A percentile compares a stretch with the other conserved stretches of the same genome.
These are phyloP conservation scores for Ascochyta koolunga DNA, from an alignment of 2,329 filamentous ascomycete genomes.

Conservation along the genomic window DNA sequence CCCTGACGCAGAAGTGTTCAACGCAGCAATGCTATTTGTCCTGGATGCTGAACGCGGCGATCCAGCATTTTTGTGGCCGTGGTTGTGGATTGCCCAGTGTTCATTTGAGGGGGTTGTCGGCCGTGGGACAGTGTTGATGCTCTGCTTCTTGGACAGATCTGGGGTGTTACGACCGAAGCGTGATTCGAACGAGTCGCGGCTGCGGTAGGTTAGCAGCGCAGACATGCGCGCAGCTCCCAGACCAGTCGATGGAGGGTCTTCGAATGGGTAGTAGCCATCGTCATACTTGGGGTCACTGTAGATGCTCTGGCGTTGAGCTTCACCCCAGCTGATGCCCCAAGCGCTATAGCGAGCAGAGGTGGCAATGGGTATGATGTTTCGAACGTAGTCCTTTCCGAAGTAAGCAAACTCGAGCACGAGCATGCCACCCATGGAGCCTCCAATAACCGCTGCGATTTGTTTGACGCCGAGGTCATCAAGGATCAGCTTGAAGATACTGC, in stretches of 20 bases:
- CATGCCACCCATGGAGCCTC: slow-evolving; percentile 88
- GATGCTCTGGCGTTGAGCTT: slow-evolving; percentile 89
- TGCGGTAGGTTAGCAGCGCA: slow-evolving; percentile 92
- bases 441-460: slow-evolving; percentile 78
- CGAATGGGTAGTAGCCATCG: slow-evolving; percentile 89
- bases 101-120: slow-evolving; percentile 51
- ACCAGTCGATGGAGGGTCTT: slow-evolving; percentile 84
- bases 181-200: slow-evolving; percentile 94
- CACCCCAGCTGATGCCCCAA: slow-evolving; percentile 91
- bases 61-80: slow-evolving; percentile 56
- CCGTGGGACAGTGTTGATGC: slow-evolving; percentile 72
- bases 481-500: slow-evolving; percentile 76
- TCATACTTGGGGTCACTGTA: slow-evolving; percentile 99
- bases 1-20: slow-evolving; percentile 27
- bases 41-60: slow-evolving; percentile 50
- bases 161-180: slow-evolving; percentile 93
- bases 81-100: slow-evolving; percentile 60
- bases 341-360: slow-evolving; percentile 85
- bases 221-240: slow-evolving; percentile 96
- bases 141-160: slow-evolving; percentile 81
- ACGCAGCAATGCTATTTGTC: slow-evolving; percentile 39
- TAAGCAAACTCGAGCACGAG: slow-evolving; percentile 92
- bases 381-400: slow-evolving; percentile 84
- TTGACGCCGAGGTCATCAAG: slow-evolving; percentile 80
- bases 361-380: slow-evolving; percentile 80